These are phyloP conservation scores for Geranomyces michiganensis DNA, from an alignment of 192 early-diverging fungal species.

Conservation along the genomic window DNA sequence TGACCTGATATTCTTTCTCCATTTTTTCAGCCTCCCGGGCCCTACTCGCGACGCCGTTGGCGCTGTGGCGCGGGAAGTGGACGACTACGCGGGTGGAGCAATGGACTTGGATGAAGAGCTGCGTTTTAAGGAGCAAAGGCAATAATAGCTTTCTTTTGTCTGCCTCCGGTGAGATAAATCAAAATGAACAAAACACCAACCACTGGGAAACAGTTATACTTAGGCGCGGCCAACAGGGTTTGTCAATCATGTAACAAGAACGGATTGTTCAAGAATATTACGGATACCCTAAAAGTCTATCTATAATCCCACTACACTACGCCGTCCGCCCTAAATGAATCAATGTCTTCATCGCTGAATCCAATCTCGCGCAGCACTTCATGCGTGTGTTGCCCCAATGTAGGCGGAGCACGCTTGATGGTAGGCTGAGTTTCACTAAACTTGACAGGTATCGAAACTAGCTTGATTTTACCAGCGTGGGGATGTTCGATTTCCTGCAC, in stretches of 20 bases:
- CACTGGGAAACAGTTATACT: too few relatives aligned
- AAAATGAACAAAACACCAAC: too few relatives aligned
- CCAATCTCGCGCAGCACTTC: slow-evolving; percentile 73
- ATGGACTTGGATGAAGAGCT: slow-evolving; percentile 61
- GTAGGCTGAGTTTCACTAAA: slow-evolving; percentile 68
- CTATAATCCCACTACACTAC: background rate
- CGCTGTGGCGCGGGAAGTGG: slow-evolving; percentile 43
- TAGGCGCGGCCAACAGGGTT: too few relatives aligned
- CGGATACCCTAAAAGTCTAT: too few relatives aligned
- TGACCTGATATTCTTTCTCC: background rate
- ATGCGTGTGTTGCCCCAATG: slow-evolving; percentile 87
- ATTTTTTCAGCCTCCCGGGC: slow-evolving; percentile 40
- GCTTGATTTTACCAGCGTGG: slow-evolving; percentile 72
- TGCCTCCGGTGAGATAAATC: too few relatives aligned
- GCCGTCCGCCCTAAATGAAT: background rate
- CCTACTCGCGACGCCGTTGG: slow-evolving; percentile 41
- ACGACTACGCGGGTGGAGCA: slow-evolving; percentile 48
- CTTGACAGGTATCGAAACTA: slow-evolving; percentile 78
- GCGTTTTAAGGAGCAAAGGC: slow-evolving; percentile 39
- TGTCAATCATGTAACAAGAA: too few relatives aligned
- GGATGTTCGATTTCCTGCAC: slow-evolving; percentile 84
- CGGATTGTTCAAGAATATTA: too few relatives aligned
- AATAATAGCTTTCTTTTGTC: background rate
- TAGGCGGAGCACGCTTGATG: slow-evolving; percentile 76
- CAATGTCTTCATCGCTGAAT: slow-evolving; percentile 64